Base-by-base conservation (phyloP, 2,329 filamentous ascomycete genomes). In the Xylariaceae sp. region DNA sequence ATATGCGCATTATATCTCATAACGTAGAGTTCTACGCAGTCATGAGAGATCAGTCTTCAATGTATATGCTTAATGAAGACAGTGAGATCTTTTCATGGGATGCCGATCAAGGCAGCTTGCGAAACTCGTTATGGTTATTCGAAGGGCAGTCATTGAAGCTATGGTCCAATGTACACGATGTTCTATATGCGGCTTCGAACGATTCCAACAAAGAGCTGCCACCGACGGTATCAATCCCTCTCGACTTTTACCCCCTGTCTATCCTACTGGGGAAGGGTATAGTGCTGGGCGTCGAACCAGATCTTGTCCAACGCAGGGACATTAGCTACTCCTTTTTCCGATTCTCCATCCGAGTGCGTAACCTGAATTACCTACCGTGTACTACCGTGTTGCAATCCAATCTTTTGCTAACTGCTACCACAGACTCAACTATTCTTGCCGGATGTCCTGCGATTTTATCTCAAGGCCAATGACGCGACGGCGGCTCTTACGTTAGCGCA, bases 181-280 rank as follows among this genome's bases (percentile, higher is more conserved):
- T 97, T 35, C 77, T 97, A 47, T 82, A 86, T 42, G 87, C 88
- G 17, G 85, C 86, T 23, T 84, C 86, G 6, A 77, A 80, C 44
- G 87, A 90, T 62, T 75, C 83, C 23, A 80, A 81, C 10, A 83
- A 86, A 62, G 90, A 95, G 55, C 74, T 95, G 2, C 88, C 90
- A 1, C 80, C 83, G 7, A 84, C 90, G 1, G 87, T 96, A 9
- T 84, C 87, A 23, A 85, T 97, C 57, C 83, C 88, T 0, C 80
- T 96, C n/a, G 94, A 99, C 73, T 99, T 97, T 73, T 97, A 97
- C 69, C 94, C 94, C 0, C 77, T 97, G 11, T 96, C 92, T 1
- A 84, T 93, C 2, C 77, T 97, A 3, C 77, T 96, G n/a, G 87
- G 87, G 60, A 97, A 97, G 73, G 93, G 90, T 1, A 90, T 97